Evolutionary conservation across 768 basidiomycete species (phyloP), one percentile per base, ranked within the genome.

Genomic region (Suillus paluster): DNA sequence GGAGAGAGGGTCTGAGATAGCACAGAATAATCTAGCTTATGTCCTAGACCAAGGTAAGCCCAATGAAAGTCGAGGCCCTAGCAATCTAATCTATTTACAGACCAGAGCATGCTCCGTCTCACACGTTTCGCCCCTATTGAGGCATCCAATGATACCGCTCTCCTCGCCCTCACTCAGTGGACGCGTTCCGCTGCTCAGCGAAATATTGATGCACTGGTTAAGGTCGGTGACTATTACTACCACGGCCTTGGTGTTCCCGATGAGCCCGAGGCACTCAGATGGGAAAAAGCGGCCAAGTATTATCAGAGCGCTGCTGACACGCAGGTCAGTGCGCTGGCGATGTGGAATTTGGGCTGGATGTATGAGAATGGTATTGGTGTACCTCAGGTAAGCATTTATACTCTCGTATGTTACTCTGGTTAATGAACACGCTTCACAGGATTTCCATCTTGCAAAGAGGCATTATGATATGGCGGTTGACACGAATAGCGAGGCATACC

Each of bases 341-440:
- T 97, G 89, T 98, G 95, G 95, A 97, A 98, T 70, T 78, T 99
- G 12, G 97, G 97, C 2, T 98, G 94, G 93, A 99, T 99, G 97
- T 99, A 98, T 73, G 97, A 99, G 78, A 94, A 95, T 68, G 97
- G 97, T 0, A 74, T 92, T 23, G 97, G 97, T 3, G 93, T 99
- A 0, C 87, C 91, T 27, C 90, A 92, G 82, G 94, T 92, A 64
- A 64, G 79, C 64, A 34, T 33, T 21, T 41, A 15, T 61, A 30
- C 11, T 17, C 56, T 48, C 25, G n/a, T 33, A 15, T 36, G 10
- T 46, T 3, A 45, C 25, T 48, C 11, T 38, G 14, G 36, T 14
- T 38, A 17, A 11, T 19, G 1, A 23, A 14, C 6, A 25, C 23
- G 39, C 1, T 17, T 39, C 10, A 15, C 66, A 95, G 89, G 97